Base-by-base conservation (phyloP, 2,329 filamentous ascomycete species). In the Fusarium keratoplasticum region DNA sequence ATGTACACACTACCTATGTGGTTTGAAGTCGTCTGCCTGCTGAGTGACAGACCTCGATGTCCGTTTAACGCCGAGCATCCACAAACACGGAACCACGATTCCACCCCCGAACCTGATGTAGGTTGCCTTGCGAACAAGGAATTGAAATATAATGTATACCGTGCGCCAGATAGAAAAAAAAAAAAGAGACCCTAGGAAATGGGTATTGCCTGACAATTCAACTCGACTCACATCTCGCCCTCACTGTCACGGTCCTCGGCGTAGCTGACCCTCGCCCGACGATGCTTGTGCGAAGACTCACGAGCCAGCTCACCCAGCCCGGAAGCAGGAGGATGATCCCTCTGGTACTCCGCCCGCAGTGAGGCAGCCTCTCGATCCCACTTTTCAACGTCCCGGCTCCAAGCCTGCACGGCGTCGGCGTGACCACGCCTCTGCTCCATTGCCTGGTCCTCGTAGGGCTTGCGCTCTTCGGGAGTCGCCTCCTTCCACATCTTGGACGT, bases 401-500 rank as follows among this genome's bases (percentile, higher is more conserved):
- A 95, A 25, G 86, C 86, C 18, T 86, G 86, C 63, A 93, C 79
- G 8, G 88, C 87, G 40, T 87, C 85, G 31, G 86, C 86, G 74
- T 95, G 93, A 2, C 83, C 86, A 66, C 88, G 86, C 80, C 95
- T 95, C 75, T 94, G 92, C 61, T 88, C 87, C 64, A 91, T 88
- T 5, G 93, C 94, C 80, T 92, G 88, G 31, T 95, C 92, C 58
- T 95, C 89, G 78, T 94, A 98, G 1, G 95, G 95, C 79, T 89
- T 88, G 79, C 93, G 94, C 76, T 91, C 89, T 52, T 93, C 93
- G 7, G 90, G 87, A 2, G 87, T 83, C 0, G 94, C 91, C 59
- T 94, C 93, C 76, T 93, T 94, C 96, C 96, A 99, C 92, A 96
- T 95, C 80, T 93, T 92, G 31, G 95, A 95, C 11, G 96, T 90